phyloP scores from a whole-genome alignment of 2,329 filamentous ascomycete genomes.

The Fonsecaea multimorphosa region DNA sequence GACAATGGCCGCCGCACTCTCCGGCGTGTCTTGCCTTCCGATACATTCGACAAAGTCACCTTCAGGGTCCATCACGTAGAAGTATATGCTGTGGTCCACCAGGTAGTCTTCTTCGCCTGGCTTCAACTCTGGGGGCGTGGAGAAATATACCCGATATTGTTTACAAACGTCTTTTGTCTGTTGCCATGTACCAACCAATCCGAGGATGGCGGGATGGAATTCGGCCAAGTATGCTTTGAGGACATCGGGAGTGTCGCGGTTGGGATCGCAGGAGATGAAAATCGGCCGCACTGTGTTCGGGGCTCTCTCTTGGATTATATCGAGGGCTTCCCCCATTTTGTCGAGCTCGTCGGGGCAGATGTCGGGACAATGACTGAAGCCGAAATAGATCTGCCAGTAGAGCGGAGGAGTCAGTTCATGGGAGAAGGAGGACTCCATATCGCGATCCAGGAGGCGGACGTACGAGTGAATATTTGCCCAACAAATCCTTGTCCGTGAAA shows the following conservation, averaged over 20 bases:
- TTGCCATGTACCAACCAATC: conserved; percentile 90
- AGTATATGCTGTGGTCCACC: conserved; percentile 99
- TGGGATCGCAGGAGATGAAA: conserved; percentile 96
- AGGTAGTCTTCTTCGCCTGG: conserved; percentile 89
- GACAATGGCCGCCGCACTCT: conserved; percentile 83
- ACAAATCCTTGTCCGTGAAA: conserved; percentile 80
- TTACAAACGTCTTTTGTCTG: conserved; percentile 95
- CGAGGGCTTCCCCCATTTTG: conserved; percentile 97
- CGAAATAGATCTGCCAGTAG: conserved; percentile 82
- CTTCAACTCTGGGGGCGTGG: conserved; percentile 84
- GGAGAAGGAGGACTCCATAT: neutral
- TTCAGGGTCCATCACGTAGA: conserved; percentile 98
- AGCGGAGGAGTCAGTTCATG: neutral
- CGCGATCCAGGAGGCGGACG: conserved; percentile 34
- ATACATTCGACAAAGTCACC: conserved; percentile 98
- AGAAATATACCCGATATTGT: conserved; percentile 96
- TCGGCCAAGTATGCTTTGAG: conserved; percentile 85
- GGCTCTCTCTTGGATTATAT: conserved; percentile 60
- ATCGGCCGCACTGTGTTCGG: conserved; percentile 69
- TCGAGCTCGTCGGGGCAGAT: conserved; percentile 99
- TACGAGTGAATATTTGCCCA: conserved; percentile 74
- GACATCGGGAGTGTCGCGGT: conserved; percentile 83
- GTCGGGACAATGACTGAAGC: conserved; percentile 97
- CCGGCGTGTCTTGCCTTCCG: conserved; percentile 89
- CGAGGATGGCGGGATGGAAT: conserved; percentile 86